phyloP scores from a whole-genome alignment of 805 yeast species.

The Lachancea cidri region DNA sequence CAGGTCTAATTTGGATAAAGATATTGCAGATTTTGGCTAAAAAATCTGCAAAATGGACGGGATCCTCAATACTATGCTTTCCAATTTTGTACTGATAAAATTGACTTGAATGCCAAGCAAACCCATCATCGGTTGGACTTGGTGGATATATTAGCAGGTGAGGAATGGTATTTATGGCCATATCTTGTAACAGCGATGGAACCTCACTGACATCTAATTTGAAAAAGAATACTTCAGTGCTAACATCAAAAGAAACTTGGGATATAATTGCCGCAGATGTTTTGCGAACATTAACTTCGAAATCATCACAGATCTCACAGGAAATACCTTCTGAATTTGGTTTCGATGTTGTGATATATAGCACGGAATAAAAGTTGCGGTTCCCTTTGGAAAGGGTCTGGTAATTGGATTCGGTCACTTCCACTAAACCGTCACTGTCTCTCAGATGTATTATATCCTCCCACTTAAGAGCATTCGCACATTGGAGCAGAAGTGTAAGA shows the following conservation, averaged over 20 bases:
- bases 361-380: slow-evolving; percentile 46
- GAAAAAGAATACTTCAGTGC: slow-evolving; percentile 39
- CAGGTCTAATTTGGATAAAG: slow-evolving; percentile 39
- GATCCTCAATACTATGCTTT: slow-evolving; percentile 32
- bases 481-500: slow-evolving; percentile 16
- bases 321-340: slow-evolving; percentile 38
- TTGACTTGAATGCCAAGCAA: slow-evolving; percentile 27
- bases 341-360: slow-evolving; percentile 49
- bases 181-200: slow-evolving; percentile 34
- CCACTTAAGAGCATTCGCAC: slow-evolving; percentile 15
- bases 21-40: slow-evolving; percentile 43
- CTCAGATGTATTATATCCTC: slow-evolving; percentile 13
- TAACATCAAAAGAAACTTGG: slow-evolving; percentile 39
- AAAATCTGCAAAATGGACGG: slow-evolving; percentile 49
- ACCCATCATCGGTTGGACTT: slow-evolving; percentile 22
- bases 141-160: slow-evolving; percentile 67
- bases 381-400: slow-evolving; percentile 39
- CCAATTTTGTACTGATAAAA: slow-evolving; percentile 35
- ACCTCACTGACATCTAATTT: slow-evolving; percentile 48
- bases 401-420: slow-evolving; percentile 39
- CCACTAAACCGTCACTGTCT: slow-evolving; percentile 38
- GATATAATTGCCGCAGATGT: slow-evolving; percentile 41
- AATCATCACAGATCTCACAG: slow-evolving; percentile 39
- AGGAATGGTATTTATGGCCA: slow-evolving; percentile 51
- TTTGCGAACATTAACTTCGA: slow-evolving; percentile 38